A percentile compares a stretch with the other conserved stretches of the same genome.
Conservation (phyloP, 129 eudicot species). For the Centella asiatica region DNA sequence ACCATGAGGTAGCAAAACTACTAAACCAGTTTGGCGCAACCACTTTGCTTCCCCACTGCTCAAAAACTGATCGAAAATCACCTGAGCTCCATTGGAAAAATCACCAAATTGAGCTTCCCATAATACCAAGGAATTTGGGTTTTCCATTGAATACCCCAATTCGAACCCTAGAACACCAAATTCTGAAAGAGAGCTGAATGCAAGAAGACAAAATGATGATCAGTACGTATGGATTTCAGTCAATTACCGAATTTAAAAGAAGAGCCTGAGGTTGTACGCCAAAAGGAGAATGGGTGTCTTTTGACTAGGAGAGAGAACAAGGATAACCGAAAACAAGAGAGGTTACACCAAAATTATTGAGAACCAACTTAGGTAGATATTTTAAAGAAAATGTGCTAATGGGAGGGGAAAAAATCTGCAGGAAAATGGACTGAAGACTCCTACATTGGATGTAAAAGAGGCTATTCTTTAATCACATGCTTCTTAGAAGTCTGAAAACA, state of each 20-base stretch:
- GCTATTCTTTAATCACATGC: too few relatives aligned
- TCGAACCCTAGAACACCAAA: slow-evolving; percentile 97
- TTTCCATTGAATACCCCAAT: slow-evolving; percentile 96
- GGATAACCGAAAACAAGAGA: too few relatives aligned
- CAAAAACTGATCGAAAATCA: slow-evolving; percentile 87
- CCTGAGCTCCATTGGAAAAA: slow-evolving; percentile 97
- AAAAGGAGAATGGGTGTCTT: background rate
- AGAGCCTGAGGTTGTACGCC: background rate
- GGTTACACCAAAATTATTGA: too few relatives aligned
- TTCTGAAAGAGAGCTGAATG: slow-evolving; percentile 88
- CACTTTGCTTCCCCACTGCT: slow-evolving; percentile 99
- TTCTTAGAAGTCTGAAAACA: too few relatives aligned
- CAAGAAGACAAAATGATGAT: background rate
- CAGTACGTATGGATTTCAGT: background rate
- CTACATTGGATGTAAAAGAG: too few relatives aligned
- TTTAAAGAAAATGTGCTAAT: too few relatives aligned
- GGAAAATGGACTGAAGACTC: too few relatives aligned
- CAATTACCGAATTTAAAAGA: background rate
- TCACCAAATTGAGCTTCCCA: slow-evolving; percentile 99
- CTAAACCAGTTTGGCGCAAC: slow-evolving; percentile 94
- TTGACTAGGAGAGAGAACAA: background rate
- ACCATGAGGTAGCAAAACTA: slow-evolving; percentile 93
- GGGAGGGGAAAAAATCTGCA: too few relatives aligned
- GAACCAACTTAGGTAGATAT: too few relatives aligned
- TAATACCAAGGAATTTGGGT: slow-evolving; percentile 83